Base-by-base conservation (phyloP, 2,329 filamentous ascomycete species). In the Herpotrichia juniperi region DNA sequence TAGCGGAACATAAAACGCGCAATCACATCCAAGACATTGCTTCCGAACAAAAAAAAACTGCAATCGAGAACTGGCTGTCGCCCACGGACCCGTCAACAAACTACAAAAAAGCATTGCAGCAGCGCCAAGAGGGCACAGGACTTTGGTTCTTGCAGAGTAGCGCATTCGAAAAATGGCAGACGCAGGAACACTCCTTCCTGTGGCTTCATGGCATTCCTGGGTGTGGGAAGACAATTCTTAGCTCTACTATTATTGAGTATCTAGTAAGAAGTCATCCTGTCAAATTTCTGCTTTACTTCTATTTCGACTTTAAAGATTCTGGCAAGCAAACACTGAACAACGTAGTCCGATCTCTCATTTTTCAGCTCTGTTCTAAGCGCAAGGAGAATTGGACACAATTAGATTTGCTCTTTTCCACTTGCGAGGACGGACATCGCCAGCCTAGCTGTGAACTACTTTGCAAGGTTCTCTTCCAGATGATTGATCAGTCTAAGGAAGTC, bases 311-410 rank as follows among this genome's bases (percentile, higher is more conserved):
- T 21, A 42, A 42, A 16, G 37, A 42, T 24, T 4, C 8, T 21
- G 16, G 24, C 9, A 76, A 74, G 48, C 69, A 76, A 48, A 42
- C 45, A 0, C 26, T 65, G 1, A 61, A 69, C 4, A 52, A 57
- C 1, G 62, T 72, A 54, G 5, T 76, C 2, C 62, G 66, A 9
- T 74, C 72, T 16, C 51, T 77, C 1, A 42, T 74, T 12, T 45
- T 21, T 19, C 74, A 76, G 47, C 53, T 74, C 1, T 67, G 59
- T 28, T 34, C 57, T 16, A 58, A 60, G 12, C 52, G 42, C 6
- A 17, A 30, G 8, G 46, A 42, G 14, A 44, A 61, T 9, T 63
- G 56, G 5, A 14, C 30, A 25, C 7, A 42, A 22, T 34, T 75
- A 4, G 57, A 72, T 4, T 17, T 47, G 2, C 52, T 74, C 1